Conservation (phyloP, 345 rosid genomes). For the Linum tenue region DNA sequence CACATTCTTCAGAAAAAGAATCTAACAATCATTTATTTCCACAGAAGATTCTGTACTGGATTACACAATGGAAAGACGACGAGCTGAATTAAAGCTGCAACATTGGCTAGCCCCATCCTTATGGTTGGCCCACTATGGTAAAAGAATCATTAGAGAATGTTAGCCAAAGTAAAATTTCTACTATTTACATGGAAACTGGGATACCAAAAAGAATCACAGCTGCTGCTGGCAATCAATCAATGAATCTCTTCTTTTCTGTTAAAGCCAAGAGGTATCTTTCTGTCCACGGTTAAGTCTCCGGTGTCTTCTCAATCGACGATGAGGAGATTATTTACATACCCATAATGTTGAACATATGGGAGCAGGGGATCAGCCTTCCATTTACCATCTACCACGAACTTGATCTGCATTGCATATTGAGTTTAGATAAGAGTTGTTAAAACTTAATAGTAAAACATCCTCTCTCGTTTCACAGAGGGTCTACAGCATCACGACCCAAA, state of each 20-base stretch:
- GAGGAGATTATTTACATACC: constrained; percentile 72
- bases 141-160: too few relatives aligned
- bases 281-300: constrained; percentile 1
- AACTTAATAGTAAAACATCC: neutral
- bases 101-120: too few relatives aligned
- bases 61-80: too few relatives aligned
- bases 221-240: too few relatives aligned
- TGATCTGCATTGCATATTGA: constrained; percentile 42
- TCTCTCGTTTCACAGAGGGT: neutral
- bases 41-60: too few relatives aligned
- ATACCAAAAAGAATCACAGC: too few relatives aligned
- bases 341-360: constrained; percentile 50
- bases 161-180: too few relatives aligned
- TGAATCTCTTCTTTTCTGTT: neutral
- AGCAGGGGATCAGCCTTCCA: constrained; percentile 92
- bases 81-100: too few relatives aligned
- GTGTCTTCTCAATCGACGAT: constrained; percentile 33
- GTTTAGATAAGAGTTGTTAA: neutral
- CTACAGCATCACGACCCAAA: neutral
- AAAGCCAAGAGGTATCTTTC: neutral
- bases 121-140: too few relatives aligned
- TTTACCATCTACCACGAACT: constrained; percentile 86
- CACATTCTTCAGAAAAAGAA: too few relatives aligned
- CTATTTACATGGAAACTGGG: too few relatives aligned
- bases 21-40: too few relatives aligned